Conservation (phyloP, 2,329 filamentous ascomycete species). For the Parasarocladium wereldwijsianum region DNA sequence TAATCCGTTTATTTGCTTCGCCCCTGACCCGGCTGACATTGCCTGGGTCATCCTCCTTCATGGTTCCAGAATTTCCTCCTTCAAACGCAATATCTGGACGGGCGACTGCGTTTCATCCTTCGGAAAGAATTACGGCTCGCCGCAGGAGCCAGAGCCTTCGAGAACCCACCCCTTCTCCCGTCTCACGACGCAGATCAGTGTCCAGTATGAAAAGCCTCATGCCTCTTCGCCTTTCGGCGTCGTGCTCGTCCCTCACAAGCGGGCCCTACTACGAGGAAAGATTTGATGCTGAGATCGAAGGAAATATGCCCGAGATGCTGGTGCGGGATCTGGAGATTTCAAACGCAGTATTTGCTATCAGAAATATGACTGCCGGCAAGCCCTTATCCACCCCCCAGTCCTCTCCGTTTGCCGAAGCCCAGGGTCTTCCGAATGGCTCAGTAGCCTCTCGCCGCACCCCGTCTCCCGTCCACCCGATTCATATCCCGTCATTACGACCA, state of each 20-base stretch:
- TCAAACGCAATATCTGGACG: too few relatives aligned
- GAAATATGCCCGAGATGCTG: conserved; percentile 41
- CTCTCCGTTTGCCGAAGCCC: conserved; percentile 18
- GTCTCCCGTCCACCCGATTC: conserved; percentile 15
- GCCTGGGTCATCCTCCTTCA: too few relatives aligned
- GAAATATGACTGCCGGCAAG: conserved; percentile 35
- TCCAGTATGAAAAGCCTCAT: conserved; percentile 24
- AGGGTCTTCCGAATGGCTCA: conserved; percentile 7
- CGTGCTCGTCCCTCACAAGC: conserved; percentile 11
- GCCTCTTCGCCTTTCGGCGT: conserved; percentile 19
- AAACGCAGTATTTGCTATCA: conserved; percentile 30
- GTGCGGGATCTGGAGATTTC: conserved; percentile 37
- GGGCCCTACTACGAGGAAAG: conserved; percentile 11
- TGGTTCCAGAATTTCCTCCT: too few relatives aligned
- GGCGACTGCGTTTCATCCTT: too few relatives aligned
- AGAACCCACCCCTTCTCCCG: too few relatives aligned
- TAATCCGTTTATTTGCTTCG: too few relatives aligned
- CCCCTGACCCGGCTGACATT: too few relatives aligned
- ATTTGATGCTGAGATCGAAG: conserved; percentile 17
- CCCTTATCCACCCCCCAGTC: conserved; percentile 17
- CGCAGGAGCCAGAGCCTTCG: too few relatives aligned
- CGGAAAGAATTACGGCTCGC: too few relatives aligned
- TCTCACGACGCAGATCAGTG: conserved; percentile 17
- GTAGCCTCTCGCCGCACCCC: conserved; percentile 9
- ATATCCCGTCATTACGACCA: conserved; percentile 14